These are phyloP conservation scores for Erythrophleum ivorense DNA, from an alignment of 331 rosid genomes.

Conservation along the genomic window DNA sequence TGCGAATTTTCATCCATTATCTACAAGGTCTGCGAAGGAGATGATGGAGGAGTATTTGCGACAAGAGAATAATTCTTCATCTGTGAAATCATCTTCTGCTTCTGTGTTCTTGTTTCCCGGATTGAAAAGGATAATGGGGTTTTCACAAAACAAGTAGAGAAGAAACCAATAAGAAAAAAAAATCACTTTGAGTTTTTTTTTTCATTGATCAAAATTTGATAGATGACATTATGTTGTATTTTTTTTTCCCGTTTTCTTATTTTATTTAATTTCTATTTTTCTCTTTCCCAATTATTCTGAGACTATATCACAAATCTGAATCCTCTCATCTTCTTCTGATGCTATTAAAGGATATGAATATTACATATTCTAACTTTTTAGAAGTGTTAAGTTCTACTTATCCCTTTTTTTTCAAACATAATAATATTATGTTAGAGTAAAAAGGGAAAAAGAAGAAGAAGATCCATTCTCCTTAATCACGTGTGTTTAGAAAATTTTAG, in stretches of 20 bases:
- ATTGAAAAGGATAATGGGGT: conserved; percentile 61
- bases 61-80: conserved; percentile 41
- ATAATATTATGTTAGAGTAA: too few species aligned
- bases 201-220: conserved; percentile 22
- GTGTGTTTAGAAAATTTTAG: too few species aligned
- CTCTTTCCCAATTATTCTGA: background rate
- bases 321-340: too few species aligned
- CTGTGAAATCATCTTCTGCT: conserved; percentile 33
- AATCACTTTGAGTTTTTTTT: background rate
- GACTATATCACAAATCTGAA: background rate
- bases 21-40: conserved; percentile 63
- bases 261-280: background rate
- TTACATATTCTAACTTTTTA: too few species aligned
- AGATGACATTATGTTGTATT: background rate
- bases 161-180: background rate
- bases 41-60: conserved; percentile 74
- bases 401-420: too few species aligned
- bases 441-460: too few species aligned
- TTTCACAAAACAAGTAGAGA: conserved; percentile 34
- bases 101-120: conserved; percentile 44
- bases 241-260: too few species aligned
- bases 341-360: too few species aligned
- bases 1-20: conserved; percentile 76
- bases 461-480: too few species aligned
- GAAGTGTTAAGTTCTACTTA: too few species aligned